Conservation (phyloP, 352 stramenopile genomes). For the Globisporangium canariense region DNA sequence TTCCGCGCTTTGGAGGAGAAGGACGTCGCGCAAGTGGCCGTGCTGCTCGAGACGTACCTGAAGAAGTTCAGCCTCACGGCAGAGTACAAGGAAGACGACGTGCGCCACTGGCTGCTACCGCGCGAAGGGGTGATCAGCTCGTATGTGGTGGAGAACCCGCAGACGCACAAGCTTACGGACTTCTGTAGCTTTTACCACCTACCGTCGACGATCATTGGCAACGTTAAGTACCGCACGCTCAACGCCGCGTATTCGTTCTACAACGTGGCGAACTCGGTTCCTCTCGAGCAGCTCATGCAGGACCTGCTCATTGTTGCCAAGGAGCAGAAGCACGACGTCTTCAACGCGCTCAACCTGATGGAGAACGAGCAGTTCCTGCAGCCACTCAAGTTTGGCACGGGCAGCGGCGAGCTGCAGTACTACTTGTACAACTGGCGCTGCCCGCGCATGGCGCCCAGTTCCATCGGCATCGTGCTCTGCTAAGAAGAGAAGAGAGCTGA, state of each 20-base stretch:
- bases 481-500: slow-evolving; percentile 16
- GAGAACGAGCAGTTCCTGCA: slow-evolving; percentile 65
- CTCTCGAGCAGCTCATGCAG: slow-evolving; percentile 62
- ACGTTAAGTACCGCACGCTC: slow-evolving; percentile 95
- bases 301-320: slow-evolving; percentile 69
- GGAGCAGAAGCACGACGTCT: slow-evolving; percentile 58
- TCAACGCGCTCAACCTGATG: slow-evolving; percentile 71
- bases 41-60: slow-evolving; percentile 53
- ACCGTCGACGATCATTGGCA: slow-evolving; percentile 93
- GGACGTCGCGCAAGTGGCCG: slow-evolving; percentile 52
- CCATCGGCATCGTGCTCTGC: slow-evolving; percentile 54
- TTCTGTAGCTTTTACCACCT: slow-evolving; percentile 98
- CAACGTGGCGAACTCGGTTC: slow-evolving; percentile 85
- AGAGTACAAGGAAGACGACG: slow-evolving; percentile 90
- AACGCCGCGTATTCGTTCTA: slow-evolving; percentile 99
- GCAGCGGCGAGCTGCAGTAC: slow-evolving; percentile 64
- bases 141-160: slow-evolving; percentile 87
- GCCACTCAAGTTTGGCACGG: slow-evolving; percentile 57
- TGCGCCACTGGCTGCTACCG: slow-evolving; percentile 95
- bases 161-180: slow-evolving; percentile 88
- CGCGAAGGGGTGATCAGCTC: slow-evolving; percentile 93
- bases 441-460: slow-evolving; percentile 46
- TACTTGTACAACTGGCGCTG: slow-evolving; percentile 83
- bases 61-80: slow-evolving; percentile 93
- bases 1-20: slow-evolving; percentile 58